These are phyloP conservation scores for Cadophora sp. DNA, from an alignment of 2,329 filamentous ascomycete species.

Conservation along the genomic window DNA sequence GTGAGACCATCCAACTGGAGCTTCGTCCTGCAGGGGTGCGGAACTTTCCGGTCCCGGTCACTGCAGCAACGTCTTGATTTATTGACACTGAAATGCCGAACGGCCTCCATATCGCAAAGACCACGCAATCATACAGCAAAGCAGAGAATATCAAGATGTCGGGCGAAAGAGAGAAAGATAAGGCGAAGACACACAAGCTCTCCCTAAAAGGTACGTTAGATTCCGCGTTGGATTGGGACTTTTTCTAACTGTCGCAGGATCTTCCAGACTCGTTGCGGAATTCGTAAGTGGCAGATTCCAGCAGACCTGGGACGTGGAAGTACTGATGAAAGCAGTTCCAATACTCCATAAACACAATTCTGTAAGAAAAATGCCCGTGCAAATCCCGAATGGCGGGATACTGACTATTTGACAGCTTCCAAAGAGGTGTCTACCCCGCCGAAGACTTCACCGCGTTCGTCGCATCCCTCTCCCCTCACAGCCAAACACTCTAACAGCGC, in stretches of 20 bases:
- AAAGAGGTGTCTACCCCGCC: conserved; percentile 84
- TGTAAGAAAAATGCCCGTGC: conserved; percentile 60
- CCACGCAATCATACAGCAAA: conserved; percentile 12
- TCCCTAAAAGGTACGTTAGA: conserved; percentile 77
- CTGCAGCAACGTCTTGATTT: conserved; percentile 23
- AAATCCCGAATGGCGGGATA: not conserved
- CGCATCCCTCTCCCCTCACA: conserved; percentile 1
- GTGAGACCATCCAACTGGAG: conserved; percentile 10
- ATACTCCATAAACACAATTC: conserved; percentile 96
- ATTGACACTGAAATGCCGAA: not conserved
- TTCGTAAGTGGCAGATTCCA: conserved; percentile 69
- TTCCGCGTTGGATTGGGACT: not conserved
- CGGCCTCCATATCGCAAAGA: conserved; percentile 4
- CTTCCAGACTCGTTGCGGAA: conserved; percentile 88
- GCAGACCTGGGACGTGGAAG: not conserved
- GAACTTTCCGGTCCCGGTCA: conserved; percentile 26
- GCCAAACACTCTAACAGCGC: conserved; percentile 23
- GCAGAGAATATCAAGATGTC: conserved; percentile 38
- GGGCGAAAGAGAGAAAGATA: conserved; percentile 59
- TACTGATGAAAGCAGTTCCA: conserved; percentile 70
- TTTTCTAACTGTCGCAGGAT: conserved; percentile 56
- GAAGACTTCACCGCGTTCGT: conserved; percentile 93
- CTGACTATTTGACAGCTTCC: conserved; percentile 66
- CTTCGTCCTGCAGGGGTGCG: conserved; percentile 13
- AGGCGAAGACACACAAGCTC: conserved; percentile 93